Base-by-base conservation (phyloP, 306 rosid genomes). In the Crotalaria pallida region DNA sequence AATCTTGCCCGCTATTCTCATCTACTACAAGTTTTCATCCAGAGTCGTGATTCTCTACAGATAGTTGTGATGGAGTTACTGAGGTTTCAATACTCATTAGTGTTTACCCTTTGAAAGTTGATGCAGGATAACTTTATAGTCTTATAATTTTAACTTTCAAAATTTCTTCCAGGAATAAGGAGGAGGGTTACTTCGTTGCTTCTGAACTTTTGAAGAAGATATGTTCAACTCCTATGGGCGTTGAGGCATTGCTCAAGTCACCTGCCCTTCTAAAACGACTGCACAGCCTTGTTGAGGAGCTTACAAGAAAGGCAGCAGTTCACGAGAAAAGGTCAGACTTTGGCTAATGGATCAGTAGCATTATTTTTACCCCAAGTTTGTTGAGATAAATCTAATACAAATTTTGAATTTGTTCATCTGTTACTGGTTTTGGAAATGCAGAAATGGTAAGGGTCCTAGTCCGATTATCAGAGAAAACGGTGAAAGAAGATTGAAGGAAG, bases 1-100 rank as follows among this genome's bases (percentile, higher is more conserved):
- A 93, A 93, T 70, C 89, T 93, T 5, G 85, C 92, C n/a, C 90
- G 90, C 79, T 82, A 90, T 64, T 88, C 97, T 10, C 86, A 84
- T 78, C 79, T 93, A 58, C 84, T 87, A 38, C 87, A 88, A 81
- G 83, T 70, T 48, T 66, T 93, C 65, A 80, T 84, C 73, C 88
- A 85, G 44, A 71, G 66, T 22, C 79, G 16, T 15, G 78, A 80
- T 43, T 88, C 96, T 29, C 62, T 85, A 38, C 90, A 88, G 72
- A 82, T 68, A 50, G 81, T 93, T 44, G 69, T 90, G 5, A 68
- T 77, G 84, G 96, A 86, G 78, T 77, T 90, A 27, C 75, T 87
- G 73, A 93, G 97, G 98, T 91, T 51, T 11, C 24, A 49, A 43
- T 31, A 2, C 33, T 27, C 57, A 59, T 13, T 6, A 50, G 11